Conservation (phyloP, 257 asterid genomes). For the Jaltomata sinuosa region DNA sequence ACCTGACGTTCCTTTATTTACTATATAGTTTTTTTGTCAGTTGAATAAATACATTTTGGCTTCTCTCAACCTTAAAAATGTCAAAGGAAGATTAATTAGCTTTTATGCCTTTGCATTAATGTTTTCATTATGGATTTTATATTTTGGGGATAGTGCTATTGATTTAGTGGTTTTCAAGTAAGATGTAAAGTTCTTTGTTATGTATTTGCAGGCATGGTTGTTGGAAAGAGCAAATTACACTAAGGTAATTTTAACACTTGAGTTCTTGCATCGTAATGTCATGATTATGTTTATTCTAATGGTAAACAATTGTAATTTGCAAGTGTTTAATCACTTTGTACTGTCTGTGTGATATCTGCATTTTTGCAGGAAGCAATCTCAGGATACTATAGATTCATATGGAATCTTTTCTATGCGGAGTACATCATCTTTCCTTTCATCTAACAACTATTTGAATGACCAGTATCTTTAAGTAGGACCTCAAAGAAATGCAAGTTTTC, state of each 20-base stretch:
- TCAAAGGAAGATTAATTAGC: neutral
- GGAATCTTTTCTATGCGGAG: constrained; percentile 94
- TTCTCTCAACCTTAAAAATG: neutral
- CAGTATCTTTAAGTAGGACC: neutral
- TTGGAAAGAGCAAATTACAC: constrained; percentile 75
- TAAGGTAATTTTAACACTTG: constrained; percentile 35
- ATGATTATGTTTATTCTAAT: neutral
- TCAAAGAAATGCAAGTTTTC: neutral
- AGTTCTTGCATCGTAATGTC: neutral
- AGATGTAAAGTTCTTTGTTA: neutral
- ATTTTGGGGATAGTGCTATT: neutral
- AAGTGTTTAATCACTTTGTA: neutral
- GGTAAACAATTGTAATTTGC: neutral
- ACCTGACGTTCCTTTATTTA: neutral
- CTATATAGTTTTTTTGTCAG: neutral
- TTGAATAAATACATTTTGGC: neutral
- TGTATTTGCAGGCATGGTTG: constrained; percentile 56
- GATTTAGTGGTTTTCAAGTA: neutral
- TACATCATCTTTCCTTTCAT: constrained; percentile 79
- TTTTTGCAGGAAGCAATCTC: constrained; percentile 78
- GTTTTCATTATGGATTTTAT: neutral
- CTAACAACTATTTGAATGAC: constrained; percentile 23
- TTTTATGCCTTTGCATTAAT: neutral
- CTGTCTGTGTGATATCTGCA: neutral
- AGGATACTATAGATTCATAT: constrained; percentile 68